phyloP scores from a whole-genome alignment of 208 protist genomes.

The Perkinsela sp. region DNA sequence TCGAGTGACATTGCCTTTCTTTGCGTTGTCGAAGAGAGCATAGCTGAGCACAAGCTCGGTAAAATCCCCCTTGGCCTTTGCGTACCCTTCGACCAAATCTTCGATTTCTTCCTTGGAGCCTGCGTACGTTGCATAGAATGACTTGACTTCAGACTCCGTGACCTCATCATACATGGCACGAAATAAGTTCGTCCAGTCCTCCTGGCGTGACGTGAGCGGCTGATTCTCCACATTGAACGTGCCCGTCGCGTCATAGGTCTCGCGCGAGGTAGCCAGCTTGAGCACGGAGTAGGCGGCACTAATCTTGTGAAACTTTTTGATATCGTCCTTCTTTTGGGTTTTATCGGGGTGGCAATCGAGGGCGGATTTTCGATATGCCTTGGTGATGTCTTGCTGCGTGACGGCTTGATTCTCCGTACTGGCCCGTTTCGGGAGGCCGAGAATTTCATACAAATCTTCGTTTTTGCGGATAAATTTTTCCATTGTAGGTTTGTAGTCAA shows the following conservation, averaged over 20 bases:
- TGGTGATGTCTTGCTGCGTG: background rate
- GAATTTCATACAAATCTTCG: background rate
- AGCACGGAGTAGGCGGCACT: background rate
- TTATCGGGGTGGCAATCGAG: background rate
- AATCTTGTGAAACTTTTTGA: background rate
- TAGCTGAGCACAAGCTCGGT: background rate
- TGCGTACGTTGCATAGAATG: background rate
- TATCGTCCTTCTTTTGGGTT: background rate
- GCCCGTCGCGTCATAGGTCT: background rate
- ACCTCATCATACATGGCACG: background rate
- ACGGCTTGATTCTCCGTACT: background rate
- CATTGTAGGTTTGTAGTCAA: no score
- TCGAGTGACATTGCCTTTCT: background rate
- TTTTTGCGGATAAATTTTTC: background rate
- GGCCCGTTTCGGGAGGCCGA: background rate
- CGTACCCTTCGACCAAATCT: background rate
- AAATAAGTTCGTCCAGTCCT: background rate
- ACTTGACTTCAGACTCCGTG: background rate
- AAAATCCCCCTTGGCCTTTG: background rate
- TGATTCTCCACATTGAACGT: background rate
- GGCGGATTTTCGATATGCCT: background rate
- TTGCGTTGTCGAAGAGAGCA: background rate
- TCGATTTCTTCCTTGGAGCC: background rate
- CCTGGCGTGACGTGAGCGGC: background rate
- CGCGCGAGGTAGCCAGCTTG: background rate